Evolutionary conservation across 768 basidiomycete species (phyloP).

Genomic region (Russula virescens): DNA sequence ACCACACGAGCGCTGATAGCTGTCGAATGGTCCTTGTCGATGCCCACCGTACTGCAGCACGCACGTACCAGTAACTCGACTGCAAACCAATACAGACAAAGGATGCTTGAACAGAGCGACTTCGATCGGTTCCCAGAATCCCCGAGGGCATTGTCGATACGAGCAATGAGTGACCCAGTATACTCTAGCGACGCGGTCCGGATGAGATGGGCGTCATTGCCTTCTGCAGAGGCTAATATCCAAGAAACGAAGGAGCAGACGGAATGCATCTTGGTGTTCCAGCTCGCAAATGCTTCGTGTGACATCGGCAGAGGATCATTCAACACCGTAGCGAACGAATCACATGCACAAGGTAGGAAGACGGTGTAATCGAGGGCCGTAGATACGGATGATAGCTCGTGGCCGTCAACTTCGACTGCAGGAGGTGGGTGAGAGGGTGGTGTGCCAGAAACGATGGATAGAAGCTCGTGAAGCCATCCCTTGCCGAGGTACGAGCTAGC

Average conservation of each 20-base stretch:
- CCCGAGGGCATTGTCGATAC: slow-evolving; percentile 12
- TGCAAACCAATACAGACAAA: slow-evolving; percentile 21
- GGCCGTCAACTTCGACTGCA: slow-evolving; percentile 34
- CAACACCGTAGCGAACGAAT: slow-evolving; percentile 33
- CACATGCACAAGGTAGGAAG: slow-evolving; percentile 22
- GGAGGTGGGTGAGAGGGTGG: slow-evolving; percentile 30
- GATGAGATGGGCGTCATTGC: slow-evolving; percentile 8
- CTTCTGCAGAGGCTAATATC: slow-evolving; percentile 1
- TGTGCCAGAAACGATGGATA: slow-evolving; percentile 34
- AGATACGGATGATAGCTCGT: slow-evolving; percentile 42
- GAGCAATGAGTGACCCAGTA: slow-evolving; percentile 17
- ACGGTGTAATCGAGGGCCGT: slow-evolving; percentile 37
- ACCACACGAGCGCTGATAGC: slow-evolving; percentile 5
- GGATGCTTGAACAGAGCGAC: neutral
- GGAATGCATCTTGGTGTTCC: slow-evolving; percentile 37
- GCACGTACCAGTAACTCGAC: slow-evolving; percentile 18
- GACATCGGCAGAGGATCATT: slow-evolving; percentile 42
- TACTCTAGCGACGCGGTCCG: slow-evolving; percentile 18
- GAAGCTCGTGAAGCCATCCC: slow-evolving; percentile 55
- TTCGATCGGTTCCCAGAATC: neutral
- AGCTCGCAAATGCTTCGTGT: slow-evolving; percentile 34
- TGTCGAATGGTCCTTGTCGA: slow-evolving; percentile 7
- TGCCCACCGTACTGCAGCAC: neutral
- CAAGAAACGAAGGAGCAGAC: slow-evolving; percentile 25
- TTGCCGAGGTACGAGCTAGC: slow-evolving; percentile 50